phyloP scores from a whole-genome alignment of 1,284 basidiomycete species.

The Chiua sp. region DNA sequence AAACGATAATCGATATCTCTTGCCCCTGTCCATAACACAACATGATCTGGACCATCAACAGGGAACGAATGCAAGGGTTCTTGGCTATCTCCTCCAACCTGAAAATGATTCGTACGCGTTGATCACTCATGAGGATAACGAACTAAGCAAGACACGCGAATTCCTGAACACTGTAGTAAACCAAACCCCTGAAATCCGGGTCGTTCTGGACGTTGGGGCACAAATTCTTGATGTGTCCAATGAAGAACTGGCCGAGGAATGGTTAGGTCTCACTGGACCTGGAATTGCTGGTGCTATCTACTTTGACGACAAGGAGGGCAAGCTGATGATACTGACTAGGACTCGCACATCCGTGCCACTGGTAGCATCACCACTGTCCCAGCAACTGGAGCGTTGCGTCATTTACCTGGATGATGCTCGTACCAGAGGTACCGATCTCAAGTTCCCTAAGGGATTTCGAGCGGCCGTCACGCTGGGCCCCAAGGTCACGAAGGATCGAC shows the following conservation, averaged over 20 bases:
- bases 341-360: background rate
- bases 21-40: conserved; percentile 18
- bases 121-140: background rate
- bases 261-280: conserved; percentile 17
- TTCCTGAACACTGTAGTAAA: background rate
- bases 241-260: conserved; percentile 41
- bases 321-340: background rate
- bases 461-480: conserved; percentile 58
- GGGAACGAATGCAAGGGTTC: conserved; percentile 42
- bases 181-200: background rate
- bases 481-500: conserved; percentile 54
- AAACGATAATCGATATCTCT: conserved; percentile 16
- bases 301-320: background rate
- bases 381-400: background rate
- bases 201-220: conserved; percentile 48
- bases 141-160: background rate
- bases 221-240: conserved; percentile 57
- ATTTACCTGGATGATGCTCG: conserved; percentile 53
- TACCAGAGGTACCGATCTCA: conserved; percentile 59
- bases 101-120: conserved; percentile 48
- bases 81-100: conserved; percentile 46
- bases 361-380: background rate
- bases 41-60: conserved; percentile 16
- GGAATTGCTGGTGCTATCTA: background rate
- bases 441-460: conserved; percentile 45